Evolutionary conservation across 2,329 filamentous ascomycete genomes (phyloP).

Genomic region (Paecilomyces dactylethromorphus): DNA sequence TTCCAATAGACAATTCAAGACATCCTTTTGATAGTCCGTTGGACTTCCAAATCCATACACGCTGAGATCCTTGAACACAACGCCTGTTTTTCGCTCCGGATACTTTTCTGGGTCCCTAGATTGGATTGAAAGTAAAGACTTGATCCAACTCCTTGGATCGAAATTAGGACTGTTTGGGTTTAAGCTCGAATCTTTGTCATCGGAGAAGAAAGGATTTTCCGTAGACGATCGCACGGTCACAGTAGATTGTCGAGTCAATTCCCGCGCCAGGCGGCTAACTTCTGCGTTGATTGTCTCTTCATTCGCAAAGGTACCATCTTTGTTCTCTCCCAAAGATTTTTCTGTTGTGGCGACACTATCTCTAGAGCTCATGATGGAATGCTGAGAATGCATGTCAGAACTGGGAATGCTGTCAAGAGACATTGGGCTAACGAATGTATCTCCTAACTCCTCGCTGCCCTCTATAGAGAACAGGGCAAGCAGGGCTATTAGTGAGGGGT

Average conservation of each 20-base stretch:
- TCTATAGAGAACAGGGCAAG: no score
- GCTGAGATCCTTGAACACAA: constrained; percentile 33
- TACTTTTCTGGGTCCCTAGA: constrained; percentile 28
- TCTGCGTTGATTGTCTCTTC: constrained; percentile 20
- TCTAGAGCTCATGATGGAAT: no score
- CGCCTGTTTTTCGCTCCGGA: constrained; percentile 31
- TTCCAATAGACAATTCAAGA: no score
- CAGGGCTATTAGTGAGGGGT: no score
- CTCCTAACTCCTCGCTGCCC: no score
- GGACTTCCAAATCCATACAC: constrained; percentile 33
- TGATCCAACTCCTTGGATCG: constrained; percentile 41
- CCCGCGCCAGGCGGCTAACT: constrained; percentile 26
- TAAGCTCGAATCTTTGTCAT: constrained; percentile 28
- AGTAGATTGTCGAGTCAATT: constrained; percentile 30
- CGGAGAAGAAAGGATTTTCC: constrained; percentile 23
- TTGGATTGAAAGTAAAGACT: constrained; percentile 38
- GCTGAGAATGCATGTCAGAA: no score
- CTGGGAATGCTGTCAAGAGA: no score
- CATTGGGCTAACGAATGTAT: no score
- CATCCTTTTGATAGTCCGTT: constrained; percentile 33
- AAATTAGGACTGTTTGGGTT: constrained; percentile 42
- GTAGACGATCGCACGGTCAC: constrained; percentile 19
- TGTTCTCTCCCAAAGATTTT: no score
- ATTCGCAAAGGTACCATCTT: constrained; percentile 9
- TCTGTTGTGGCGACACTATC: no score